Conservation (phyloP, 768 basidiomycete species). For the Xerocomellus intermedius region DNA sequence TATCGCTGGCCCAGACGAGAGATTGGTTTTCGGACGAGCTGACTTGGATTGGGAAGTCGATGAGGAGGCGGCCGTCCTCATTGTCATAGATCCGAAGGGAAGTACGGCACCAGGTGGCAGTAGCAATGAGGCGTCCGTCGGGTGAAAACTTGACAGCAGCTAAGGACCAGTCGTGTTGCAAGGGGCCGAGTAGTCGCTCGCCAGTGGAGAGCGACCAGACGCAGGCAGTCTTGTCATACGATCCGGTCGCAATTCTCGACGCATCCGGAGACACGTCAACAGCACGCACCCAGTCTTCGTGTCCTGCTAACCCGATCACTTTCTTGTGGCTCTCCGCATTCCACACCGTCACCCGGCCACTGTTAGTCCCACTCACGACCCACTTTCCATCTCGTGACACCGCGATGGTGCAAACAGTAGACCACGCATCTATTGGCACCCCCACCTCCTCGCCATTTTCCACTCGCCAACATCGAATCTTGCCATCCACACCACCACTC, state of each 20-base stretch:
- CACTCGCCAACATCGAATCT: slow-evolving; percentile 4
- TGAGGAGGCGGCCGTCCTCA: background rate
- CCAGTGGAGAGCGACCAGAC: slow-evolving; percentile 4
- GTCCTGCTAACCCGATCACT: background rate
- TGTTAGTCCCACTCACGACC: slow-evolving; percentile 2
- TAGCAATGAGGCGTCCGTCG: slow-evolving; percentile 4
- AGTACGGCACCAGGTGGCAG: background rate
- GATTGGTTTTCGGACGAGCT: slow-evolving; percentile 3
- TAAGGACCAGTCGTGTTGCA: slow-evolving; percentile 2
- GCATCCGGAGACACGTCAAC: slow-evolving; percentile 3
- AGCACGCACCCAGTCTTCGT: slow-evolving; percentile 5
- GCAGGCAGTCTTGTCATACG: slow-evolving; percentile 7
- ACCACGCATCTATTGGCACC: slow-evolving; percentile 1
- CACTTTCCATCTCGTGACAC: slow-evolving; percentile 5
- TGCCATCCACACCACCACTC: slow-evolving; percentile 3
- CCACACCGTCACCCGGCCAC: slow-evolving; percentile 6
- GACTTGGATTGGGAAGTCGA: slow-evolving; percentile 4
- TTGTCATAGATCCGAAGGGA: slow-evolving; percentile 6
- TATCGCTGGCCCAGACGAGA: slow-evolving; percentile 8
- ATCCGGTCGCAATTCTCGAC: slow-evolving; percentile 1
- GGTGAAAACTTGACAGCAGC: slow-evolving; percentile 11
- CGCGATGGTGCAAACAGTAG: slow-evolving; percentile 1
- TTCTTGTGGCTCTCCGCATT: background rate
- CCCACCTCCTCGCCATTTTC: slow-evolving; percentile 6
- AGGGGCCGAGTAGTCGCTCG: background rate